A percentile compares a stretch with the other conserved stretches of the same genome.
These are phyloP conservation scores for Peltaster fructicola DNA, from an alignment of 2,329 filamentous ascomycete genomes.

Conservation along the genomic window DNA sequence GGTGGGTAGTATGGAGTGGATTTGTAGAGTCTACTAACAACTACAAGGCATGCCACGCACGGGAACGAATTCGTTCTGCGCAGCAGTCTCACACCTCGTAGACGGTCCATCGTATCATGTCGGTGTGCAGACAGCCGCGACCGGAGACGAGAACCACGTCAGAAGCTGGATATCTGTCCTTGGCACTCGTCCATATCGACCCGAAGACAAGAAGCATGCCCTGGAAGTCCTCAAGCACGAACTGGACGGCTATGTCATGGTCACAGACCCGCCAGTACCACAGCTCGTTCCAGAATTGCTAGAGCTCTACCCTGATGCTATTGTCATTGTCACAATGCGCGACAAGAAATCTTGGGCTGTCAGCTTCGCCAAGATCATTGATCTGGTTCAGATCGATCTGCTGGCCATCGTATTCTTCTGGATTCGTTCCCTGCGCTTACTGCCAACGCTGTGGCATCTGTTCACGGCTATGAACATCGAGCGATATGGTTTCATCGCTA, in stretches of 20 bases:
- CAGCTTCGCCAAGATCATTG: too few species aligned
- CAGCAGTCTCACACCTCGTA: conserved; percentile 30
- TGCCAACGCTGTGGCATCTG: too few species aligned
- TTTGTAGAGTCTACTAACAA: neutral
- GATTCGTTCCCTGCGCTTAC: too few species aligned
- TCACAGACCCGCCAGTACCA: conserved; percentile 27
- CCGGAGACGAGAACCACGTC: conserved; percentile 4
- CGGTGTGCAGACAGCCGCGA: conserved; percentile 21
- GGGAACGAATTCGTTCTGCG: conserved; percentile 33
- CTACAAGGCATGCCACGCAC: conserved; percentile 25
- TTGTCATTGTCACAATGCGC: conserved; percentile 26
- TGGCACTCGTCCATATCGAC: conserved; percentile 5
- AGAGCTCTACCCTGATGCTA: conserved; percentile 31
- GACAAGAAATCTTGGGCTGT: too few species aligned
- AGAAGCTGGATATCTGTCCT: conserved; percentile 2
- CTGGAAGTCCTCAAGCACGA: conserved; percentile 20
- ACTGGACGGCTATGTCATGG: conserved; percentile 28
- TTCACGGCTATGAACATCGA: too few species aligned
- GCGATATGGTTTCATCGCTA: too few species aligned
- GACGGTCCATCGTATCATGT: conserved; percentile 33
- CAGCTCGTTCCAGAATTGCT: conserved; percentile 29
- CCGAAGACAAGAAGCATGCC: conserved; percentile 13
- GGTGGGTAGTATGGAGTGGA: conserved; percentile 1
- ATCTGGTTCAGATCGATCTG: too few species aligned
- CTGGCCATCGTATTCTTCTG: too few species aligned